Conservation (phyloP, 345 rosid species). For the Citrus australasica region DNA sequence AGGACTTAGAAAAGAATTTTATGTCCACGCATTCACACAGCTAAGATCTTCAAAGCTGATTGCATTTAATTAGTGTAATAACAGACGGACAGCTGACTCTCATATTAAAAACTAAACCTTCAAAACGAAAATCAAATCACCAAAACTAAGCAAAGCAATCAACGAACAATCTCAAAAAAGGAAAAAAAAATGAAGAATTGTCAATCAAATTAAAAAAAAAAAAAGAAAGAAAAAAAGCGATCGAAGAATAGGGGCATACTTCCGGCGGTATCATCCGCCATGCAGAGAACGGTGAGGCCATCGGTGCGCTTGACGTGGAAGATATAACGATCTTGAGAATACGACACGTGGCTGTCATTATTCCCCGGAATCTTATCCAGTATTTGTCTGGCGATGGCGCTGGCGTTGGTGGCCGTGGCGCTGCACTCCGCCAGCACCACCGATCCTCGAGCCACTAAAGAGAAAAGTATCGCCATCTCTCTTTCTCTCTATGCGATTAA, state of each 20-base stretch:
- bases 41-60: background rate
- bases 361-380: slow-evolving; percentile 76
- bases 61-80: background rate
- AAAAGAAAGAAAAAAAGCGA: no score
- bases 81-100: background rate
- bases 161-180: background rate
- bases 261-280: slow-evolving; percentile 95
- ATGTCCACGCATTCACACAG: background rate
- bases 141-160: background rate
- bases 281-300: slow-evolving; percentile 95
- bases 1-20: background rate
- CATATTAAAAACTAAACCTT: background rate
- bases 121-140: no score
- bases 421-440: slow-evolving; percentile 87
- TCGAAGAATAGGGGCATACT: slow-evolving; percentile 34
- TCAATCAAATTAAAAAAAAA: background rate
- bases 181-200: background rate
- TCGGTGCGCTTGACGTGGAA: slow-evolving; percentile 96
- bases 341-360: slow-evolving; percentile 73
- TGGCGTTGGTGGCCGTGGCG: slow-evolving; percentile 76
- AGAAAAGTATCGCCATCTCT: slow-evolving; percentile 80
- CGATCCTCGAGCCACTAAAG: slow-evolving; percentile 88
- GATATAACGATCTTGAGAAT: slow-evolving; percentile 89
- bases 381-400: slow-evolving; percentile 75
- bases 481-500: background rate